A percentile compares a stretch with the other conserved stretches of the same genome.
phyloP scores from a whole-genome alignment of 768 basidiomycete species.

The Myochromella boudieri region DNA sequence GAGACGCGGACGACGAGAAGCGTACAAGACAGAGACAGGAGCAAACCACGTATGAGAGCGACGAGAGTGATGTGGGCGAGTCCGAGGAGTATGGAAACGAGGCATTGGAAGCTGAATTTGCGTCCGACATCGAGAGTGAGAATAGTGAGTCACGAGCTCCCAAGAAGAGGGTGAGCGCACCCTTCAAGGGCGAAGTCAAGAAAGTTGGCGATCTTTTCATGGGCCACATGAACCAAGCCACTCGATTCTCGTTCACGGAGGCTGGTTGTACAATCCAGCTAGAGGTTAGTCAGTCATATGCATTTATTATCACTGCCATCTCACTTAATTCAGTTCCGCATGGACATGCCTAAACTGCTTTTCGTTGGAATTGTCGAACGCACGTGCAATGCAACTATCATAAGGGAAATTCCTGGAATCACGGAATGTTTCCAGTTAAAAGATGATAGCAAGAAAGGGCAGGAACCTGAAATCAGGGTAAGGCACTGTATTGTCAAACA shows the following conservation, averaged over 20 bases:
- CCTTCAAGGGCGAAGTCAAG: conserved; percentile 42
- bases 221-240: conserved; percentile 60
- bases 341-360: conserved; percentile 88
- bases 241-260: conserved; percentile 69
- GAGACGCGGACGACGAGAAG: conserved; percentile 80
- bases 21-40: conserved; percentile 69
- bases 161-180: conserved; percentile 23
- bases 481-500: conserved; percentile 9
- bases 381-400: conserved; percentile 77
- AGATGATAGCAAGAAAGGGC: conserved; percentile 54
- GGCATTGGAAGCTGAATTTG: conserved; percentile 65
- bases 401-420: conserved; percentile 90
- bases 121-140: conserved; percentile 44
- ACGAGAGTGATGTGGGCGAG: conserved; percentile 57
- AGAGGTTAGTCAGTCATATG: conserved; percentile 56
- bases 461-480: conserved; percentile 50
- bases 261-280: conserved; percentile 76
- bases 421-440: conserved; percentile 80
- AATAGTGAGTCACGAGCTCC: conserved; percentile 28
- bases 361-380: conserved; percentile 92
- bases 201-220: conserved; percentile 53
- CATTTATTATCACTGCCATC: neutral
- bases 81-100: conserved; percentile 51
- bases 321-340: conserved; percentile 60
- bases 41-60: conserved; percentile 74